phyloP scores from a whole-genome alignment of 805 yeast species.

The Sugiyamaella americana region DNA sequence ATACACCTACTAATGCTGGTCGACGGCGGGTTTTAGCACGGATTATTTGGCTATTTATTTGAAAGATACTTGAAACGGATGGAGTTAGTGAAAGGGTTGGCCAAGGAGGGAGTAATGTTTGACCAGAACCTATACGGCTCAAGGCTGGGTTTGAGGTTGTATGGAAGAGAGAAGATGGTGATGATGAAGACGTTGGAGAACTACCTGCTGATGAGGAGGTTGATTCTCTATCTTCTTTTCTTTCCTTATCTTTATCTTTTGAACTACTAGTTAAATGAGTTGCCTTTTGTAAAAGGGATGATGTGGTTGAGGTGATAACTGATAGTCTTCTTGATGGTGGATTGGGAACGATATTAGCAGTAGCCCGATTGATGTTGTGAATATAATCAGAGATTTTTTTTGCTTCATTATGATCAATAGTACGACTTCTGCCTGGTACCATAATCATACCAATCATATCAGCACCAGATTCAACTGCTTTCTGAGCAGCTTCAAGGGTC shows the following conservation, averaged over 20 bases:
- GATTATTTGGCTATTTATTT: conserved; percentile 12
- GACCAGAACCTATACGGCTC: background rate
- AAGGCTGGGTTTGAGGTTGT: background rate
- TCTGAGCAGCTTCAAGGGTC: conserved; percentile 58
- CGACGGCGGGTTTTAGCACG: conserved; percentile 35
- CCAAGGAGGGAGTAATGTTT: conserved; percentile 8
- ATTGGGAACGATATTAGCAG: background rate
- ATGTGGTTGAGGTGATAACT: background rate
- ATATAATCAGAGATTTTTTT: conserved; percentile 37
- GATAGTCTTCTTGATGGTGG: background rate
- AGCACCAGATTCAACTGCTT: conserved; percentile 68
- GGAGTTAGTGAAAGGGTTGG: conserved; percentile 1
- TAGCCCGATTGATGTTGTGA: conserved; percentile 10
- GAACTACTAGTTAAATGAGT: background rate
- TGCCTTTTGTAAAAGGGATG: background rate
- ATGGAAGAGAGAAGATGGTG: background rate
- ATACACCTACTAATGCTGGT: conserved; percentile 82
- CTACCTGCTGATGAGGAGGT: background rate
- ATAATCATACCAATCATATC: conserved; percentile 76
- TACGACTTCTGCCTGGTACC: conserved; percentile 76
- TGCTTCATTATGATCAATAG: conserved; percentile 49
- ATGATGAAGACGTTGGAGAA: background rate
- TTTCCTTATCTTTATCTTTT: background rate
- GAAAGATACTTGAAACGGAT: conserved; percentile 14
- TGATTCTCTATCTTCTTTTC: background rate